Evolutionary conservation across 2,329 filamentous ascomycete genomes (phyloP), one percentile per base, ranked within the genome.

Genomic region (Aspergillus melleus): DNA sequence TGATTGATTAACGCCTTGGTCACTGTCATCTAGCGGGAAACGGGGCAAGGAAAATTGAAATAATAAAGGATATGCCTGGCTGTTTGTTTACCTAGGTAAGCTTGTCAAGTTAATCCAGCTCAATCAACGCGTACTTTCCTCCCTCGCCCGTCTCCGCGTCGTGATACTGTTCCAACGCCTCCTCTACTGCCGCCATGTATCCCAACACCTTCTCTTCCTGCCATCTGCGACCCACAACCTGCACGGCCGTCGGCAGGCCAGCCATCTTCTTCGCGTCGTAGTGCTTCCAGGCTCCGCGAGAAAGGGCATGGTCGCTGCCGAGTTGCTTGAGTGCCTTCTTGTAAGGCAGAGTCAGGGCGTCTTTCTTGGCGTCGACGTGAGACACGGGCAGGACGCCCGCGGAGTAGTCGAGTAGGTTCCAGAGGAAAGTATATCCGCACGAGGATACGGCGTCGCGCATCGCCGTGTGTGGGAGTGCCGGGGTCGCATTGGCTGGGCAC

Each of bases 361-460:
- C 83, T 70, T 95, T 90, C 47, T 86, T 80, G 1, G 75, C 70
- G 65, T 96, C 90, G 0, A 97, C 93, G 61, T 92, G 90, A 0
- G 91, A 94, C 1, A 97, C 88, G 0, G 94, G 93, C 22, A 98
- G 71, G 39, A 96, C 86, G 42, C 93, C 93, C 12, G 86, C 85
- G 1, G 90, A 86, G 76, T 97, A 97, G 72, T 97, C 94, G 52
- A 97, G 85, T 86, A 97, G 66, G 69, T 97, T 97, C 80, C 95
- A 98, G 58, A 96, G 77, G 73, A 97, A 96, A 0, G 93, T 97
- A 72, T 98, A 97, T 1, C 92, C 92, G 69, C 93, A 97, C 66
- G 88, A 91, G 63, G 89, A 90, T 49, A 95, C 87, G 2, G 91
- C 91, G 68, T 94, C 88, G 66, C 86, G 86, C 92, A 96, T 97